phyloP scores from a whole-genome alignment of 257 asterid species.

The Nicotiana sylvestris region DNA sequence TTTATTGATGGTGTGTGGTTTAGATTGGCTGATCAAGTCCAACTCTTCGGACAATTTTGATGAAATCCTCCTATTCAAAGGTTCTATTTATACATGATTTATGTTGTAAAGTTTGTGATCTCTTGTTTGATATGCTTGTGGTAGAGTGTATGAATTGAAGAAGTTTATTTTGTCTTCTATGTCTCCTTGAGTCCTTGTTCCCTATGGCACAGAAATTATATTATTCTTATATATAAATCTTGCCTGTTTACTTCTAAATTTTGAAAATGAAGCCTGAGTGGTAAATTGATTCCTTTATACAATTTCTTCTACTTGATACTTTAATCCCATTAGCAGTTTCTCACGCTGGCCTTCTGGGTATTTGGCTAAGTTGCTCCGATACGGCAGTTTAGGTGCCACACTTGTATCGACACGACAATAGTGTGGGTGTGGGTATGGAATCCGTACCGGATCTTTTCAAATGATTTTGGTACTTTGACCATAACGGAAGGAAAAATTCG shows the following conservation, averaged over 20 bases:
- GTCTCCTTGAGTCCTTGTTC: background rate
- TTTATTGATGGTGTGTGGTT: constrained; percentile 9
- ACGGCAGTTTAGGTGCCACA: no score
- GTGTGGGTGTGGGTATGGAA: no score
- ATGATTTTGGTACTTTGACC: no score
- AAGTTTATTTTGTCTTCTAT: background rate
- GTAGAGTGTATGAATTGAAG: background rate
- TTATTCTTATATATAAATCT: background rate
- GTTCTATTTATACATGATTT: background rate
- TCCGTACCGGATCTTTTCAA: no score
- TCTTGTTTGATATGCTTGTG: background rate
- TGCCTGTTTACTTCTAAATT: background rate
- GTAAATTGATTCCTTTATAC: background rate
- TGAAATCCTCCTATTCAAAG: constrained; percentile 13
- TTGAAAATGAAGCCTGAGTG: background rate
- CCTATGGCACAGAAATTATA: background rate
- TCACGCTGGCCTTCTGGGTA: background rate
- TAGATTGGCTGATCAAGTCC: constrained; percentile 22
- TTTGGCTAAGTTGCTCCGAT: background rate
- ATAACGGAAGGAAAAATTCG: no score
- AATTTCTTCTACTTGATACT: background rate
- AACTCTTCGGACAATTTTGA: constrained; percentile 11
- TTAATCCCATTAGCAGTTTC: background rate
- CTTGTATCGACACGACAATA: no score
- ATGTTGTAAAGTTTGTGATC: background rate